Percentiles rank a stretch among this genome's conserved stretches.
These are phyloP conservation scores for Wallacemonas rigidus DNA, from an alignment of 208 protist species.

Conservation along the genomic window DNA sequence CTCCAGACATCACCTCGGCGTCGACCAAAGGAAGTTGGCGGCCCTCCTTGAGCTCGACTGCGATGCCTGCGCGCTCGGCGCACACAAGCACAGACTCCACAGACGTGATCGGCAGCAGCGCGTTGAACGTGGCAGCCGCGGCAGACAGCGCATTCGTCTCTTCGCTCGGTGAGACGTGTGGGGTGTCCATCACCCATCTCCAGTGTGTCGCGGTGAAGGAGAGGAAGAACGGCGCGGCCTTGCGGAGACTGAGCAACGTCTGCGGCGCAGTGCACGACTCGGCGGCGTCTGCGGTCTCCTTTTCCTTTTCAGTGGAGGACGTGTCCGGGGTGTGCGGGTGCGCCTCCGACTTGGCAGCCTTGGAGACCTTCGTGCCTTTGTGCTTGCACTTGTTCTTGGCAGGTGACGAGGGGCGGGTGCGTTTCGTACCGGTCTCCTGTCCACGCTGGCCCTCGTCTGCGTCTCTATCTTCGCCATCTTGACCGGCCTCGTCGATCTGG, in stretches of 20 bases:
- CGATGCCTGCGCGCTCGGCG: constrained; percentile 41
- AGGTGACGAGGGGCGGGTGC: constrained; percentile 1
- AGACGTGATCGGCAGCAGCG: constrained; percentile 53
- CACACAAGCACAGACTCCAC: constrained; percentile 62
- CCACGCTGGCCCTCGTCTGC: no score
- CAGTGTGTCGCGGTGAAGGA: constrained; percentile 60
- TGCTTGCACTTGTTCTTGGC: constrained; percentile 18
- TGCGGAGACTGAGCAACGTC: not conserved
- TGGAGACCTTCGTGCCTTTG: constrained; percentile 13
- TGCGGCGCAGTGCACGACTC: not conserved
- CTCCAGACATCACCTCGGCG: constrained; percentile 30
- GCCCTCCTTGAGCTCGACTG: constrained; percentile 54
- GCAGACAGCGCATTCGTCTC: not conserved
- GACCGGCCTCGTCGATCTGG: no score
- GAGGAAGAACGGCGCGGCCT: constrained; percentile 25
- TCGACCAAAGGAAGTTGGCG: constrained; percentile 51
- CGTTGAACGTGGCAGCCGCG: constrained; percentile 31
- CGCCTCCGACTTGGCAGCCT: not conserved
- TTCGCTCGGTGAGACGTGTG: constrained; percentile 9
- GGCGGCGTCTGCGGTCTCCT: no score
- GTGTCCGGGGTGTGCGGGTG: not conserved
- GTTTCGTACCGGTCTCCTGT: not conserved
- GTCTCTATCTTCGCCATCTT: no score
- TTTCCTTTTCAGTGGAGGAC: not conserved
- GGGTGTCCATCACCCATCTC: constrained; percentile 66